Evolutionary conservation across 2,329 filamentous ascomycete genomes (phyloP).

Genomic region (Penicillium rolfsii): DNA sequence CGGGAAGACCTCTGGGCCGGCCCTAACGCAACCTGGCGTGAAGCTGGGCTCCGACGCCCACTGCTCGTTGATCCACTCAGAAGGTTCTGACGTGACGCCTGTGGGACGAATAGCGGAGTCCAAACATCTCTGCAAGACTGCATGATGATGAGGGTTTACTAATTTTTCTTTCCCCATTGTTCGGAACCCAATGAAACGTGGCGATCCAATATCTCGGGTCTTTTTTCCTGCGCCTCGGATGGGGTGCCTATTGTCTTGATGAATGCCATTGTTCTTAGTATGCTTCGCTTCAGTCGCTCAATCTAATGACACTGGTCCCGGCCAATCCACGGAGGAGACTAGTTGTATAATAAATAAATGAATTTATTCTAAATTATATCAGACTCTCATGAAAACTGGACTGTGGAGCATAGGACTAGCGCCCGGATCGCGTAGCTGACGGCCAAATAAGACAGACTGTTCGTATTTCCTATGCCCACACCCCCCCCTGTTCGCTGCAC

Average conservation of each 20-base stretch:
- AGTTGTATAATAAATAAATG: background rate
- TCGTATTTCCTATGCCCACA: background rate
- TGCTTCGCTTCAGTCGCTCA: background rate
- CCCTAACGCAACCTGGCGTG: background rate
- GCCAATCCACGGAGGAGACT: background rate
- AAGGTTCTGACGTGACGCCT: background rate
- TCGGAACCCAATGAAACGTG: background rate
- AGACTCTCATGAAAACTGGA: background rate
- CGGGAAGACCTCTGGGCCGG: conserved; percentile 3
- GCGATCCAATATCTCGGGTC: background rate
- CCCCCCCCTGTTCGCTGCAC: background rate
- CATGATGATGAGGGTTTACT: background rate
- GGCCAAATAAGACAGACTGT: conserved; percentile 1
- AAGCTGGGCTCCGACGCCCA: background rate
- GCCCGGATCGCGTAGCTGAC: background rate
- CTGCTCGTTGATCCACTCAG: background rate
- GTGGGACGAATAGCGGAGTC: background rate
- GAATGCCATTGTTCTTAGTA: conserved; percentile 1
- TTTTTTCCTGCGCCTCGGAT: background rate
- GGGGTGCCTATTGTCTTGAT: background rate
- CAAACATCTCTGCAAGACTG: background rate
- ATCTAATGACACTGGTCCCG: background rate
- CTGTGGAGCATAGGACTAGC: background rate
- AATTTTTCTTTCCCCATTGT: background rate
- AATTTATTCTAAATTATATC: background rate